Evolutionary conservation across 2,329 filamentous ascomycete genomes (phyloP).

Genomic region (Hypomyces perniciosus): DNA sequence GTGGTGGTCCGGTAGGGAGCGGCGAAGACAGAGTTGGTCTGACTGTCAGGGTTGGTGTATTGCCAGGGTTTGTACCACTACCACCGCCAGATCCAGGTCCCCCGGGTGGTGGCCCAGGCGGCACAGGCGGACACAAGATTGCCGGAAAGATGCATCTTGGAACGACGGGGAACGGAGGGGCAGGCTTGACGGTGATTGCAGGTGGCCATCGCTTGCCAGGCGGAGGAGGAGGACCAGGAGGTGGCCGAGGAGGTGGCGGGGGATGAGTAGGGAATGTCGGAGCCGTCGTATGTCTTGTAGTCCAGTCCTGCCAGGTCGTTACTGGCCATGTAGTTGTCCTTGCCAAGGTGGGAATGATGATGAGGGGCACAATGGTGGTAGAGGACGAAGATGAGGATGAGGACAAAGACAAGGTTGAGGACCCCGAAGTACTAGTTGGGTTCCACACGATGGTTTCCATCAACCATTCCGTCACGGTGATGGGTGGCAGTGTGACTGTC

Average conservation of each 20-base stretch:
- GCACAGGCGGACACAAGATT: too few relatives aligned
- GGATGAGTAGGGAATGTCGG: neutral
- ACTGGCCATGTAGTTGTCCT: neutral
- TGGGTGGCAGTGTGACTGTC: constrained; percentile 23
- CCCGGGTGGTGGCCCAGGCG: too few relatives aligned
- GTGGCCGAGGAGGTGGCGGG: neutral
- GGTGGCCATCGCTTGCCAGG: too few relatives aligned
- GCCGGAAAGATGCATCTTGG: neutral
- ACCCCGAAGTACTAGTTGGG: neutral
- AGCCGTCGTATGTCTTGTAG: neutral
- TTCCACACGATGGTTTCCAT: constrained; percentile 15
- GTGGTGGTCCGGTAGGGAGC: too few relatives aligned
- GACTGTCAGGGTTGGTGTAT: too few relatives aligned
- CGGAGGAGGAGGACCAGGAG: too few relatives aligned
- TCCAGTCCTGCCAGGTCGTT: neutral
- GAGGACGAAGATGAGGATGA: neutral
- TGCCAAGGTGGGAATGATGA: neutral
- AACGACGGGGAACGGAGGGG: neutral
- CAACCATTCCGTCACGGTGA: constrained; percentile 21
- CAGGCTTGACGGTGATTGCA: neutral
- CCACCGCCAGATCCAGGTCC: too few relatives aligned
- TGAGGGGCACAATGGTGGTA: neutral
- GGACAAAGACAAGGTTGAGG: neutral
- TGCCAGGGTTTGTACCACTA: too few relatives aligned
- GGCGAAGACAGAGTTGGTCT: too few relatives aligned